Base-by-base conservation (phyloP, 768 basidiomycete genomes). In the Russula lepida region DNA sequence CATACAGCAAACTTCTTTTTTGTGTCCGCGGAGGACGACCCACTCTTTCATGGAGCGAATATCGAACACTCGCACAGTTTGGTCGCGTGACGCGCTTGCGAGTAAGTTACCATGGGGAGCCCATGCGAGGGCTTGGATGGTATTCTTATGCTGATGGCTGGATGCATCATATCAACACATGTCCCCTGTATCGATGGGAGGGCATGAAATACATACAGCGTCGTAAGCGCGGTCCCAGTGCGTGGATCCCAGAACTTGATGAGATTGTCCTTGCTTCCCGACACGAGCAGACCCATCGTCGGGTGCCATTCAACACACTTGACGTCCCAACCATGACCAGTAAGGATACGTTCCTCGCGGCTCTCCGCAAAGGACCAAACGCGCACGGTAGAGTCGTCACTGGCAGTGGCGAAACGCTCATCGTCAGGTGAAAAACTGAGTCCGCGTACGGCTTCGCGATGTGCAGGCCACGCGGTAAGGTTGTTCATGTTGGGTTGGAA, bases 401-500 rank as follows among this genome's bases (percentile, higher is more conserved):
- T 95, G 2, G 92, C 92, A 8, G 93, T 97, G 7, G 91, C 95
- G 71, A 98, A 98, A 41, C 90, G 77, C 30, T 81, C 80, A 70
- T 99, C 97, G 70, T 97, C 86, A 15, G 95, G 93, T 68, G 91
- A 90, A 72, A 95, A 98, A 63, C 83, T 89, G 37, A 98, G 76
- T 0, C 92, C 94, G 39, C 95, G 83, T 62, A 98, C 90, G 7
- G 93, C 91, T 73, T 98, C 95, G n/a, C 88, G 81, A n/a, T 97
- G 95, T 0, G 93, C 97, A 48, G 87, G 81, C 84, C 93, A 95
- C 19, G 91, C 91, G 6, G 89, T 92, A 67, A 99, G 76, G 71
- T 99, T 99, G 79, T 98, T 99, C 90, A 98, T 94, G 73, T 98
- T 97, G 35, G 92, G 92, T 66, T 98, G 94, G 70, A 98, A 99